Evolutionary conservation across 305 asterid species (phyloP).

Genomic region (Withania somnifera): DNA sequence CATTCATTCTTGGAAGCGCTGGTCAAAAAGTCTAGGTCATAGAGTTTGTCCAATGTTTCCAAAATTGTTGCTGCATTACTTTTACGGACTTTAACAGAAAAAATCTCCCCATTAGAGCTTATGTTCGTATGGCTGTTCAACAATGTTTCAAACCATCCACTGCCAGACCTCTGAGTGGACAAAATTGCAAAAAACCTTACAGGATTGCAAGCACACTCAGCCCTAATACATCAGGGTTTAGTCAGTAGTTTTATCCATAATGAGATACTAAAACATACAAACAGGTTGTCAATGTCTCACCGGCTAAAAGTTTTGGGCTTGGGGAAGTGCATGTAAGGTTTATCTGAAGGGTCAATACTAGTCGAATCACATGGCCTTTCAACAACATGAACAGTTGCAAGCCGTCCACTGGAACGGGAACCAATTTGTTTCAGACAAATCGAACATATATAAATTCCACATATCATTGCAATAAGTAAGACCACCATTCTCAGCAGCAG

Average conservation of each 20-base stretch:
- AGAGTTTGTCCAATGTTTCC: conserved; percentile 61
- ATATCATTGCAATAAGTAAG: conserved; percentile 57
- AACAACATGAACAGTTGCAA: conserved; percentile 29
- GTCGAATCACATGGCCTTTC: conserved; percentile 45
- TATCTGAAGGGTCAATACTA: conserved; percentile 49
- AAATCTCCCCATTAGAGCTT: conserved; percentile 89
- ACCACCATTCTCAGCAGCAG: conserved; percentile 58
- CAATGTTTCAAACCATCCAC: conserved; percentile 93
- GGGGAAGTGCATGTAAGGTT: conserved; percentile 59
- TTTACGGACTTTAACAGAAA: conserved; percentile 62
- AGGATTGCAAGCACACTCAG: conserved; percentile 64
- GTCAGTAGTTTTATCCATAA: conserved; percentile 3
- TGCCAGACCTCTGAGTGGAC: conserved; percentile 88
- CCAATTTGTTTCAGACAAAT: conserved; percentile 62
- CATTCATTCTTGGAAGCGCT: conserved; percentile 93
- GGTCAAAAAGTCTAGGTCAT: conserved; percentile 61
- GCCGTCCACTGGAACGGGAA: conserved; percentile 14
- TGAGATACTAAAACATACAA: background rate
- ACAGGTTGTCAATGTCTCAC: conserved; percentile 18
- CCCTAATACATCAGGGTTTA: conserved; percentile 30
- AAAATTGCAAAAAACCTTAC: conserved; percentile 67
- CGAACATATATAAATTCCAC: conserved; percentile 67
- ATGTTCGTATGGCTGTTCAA: conserved; percentile 69
- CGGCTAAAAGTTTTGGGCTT: conserved; percentile 70
- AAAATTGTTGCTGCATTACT: conserved; percentile 50